A percentile compares a stretch with the other conserved stretches of the same genome.
Conservation (phyloP, 192 early-diverging fungal genomes). For the Mortierella alpina region DNA sequence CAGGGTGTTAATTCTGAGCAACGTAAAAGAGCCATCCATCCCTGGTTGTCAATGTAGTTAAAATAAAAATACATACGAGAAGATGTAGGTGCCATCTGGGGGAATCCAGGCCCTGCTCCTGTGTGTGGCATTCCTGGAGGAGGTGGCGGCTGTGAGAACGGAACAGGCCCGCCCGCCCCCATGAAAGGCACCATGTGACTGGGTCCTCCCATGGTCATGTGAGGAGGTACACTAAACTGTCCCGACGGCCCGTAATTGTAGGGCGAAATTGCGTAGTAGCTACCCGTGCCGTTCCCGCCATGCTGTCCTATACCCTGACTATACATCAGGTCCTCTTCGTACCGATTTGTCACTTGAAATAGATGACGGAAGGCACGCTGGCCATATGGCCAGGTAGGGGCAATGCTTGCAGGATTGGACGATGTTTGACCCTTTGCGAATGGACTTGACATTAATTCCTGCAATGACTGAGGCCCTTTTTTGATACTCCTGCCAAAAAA, state of each 20-base stretch:
- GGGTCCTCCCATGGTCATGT: constrained; percentile 60
- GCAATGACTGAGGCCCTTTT: constrained; percentile 43
- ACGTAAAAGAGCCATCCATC: neutral
- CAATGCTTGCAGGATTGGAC: constrained; percentile 41
- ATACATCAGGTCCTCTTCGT: constrained; percentile 63
- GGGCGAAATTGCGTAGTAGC: constrained; percentile 54
- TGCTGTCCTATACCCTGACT: constrained; percentile 53
- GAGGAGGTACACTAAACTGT: constrained; percentile 59
- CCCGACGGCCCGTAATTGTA: constrained; percentile 39
- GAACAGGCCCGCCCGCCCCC: constrained; percentile 18
- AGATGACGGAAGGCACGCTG: constrained; percentile 62
- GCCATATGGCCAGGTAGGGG: constrained; percentile 70
- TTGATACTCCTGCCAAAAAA: constrained; percentile 37
- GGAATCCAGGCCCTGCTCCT: constrained; percentile 61
- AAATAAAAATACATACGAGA: constrained; percentile 52
- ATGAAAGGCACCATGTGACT: constrained; percentile 49
- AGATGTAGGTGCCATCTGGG: constrained; percentile 62
- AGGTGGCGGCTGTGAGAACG: constrained; percentile 37
- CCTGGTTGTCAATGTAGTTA: neutral
- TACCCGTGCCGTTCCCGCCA: constrained; percentile 47
- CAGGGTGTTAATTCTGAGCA: neutral
- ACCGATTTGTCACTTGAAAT: constrained; percentile 58
- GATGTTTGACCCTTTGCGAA: constrained; percentile 57
- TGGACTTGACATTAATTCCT: constrained; percentile 56
- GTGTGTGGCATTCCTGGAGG: constrained; percentile 46